A percentile compares a stretch with the other conserved stretches of the same genome.
phyloP scores from a whole-genome alignment of 495 filamentous ascomycete genomes.

The Coniosporium apollinis region DNA sequence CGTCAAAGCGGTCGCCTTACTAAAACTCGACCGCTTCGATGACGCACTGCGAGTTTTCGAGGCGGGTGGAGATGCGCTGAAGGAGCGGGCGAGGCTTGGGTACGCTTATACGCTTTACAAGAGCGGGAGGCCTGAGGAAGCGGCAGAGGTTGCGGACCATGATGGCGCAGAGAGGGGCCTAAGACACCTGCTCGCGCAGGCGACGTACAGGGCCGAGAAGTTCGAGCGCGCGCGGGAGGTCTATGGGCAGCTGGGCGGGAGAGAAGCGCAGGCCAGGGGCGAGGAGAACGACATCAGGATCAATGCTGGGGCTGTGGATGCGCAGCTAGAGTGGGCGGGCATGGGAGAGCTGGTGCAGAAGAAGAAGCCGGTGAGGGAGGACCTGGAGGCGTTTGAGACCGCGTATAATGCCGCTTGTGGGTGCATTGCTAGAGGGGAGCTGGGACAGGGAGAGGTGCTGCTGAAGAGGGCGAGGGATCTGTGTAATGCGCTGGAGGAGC shows the following conservation, averaged over 20 bases:
- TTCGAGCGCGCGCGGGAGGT: slow-evolving; percentile 54
- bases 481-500: slow-evolving; percentile 67
- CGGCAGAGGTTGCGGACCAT: slow-evolving; percentile 38
- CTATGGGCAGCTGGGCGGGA: slow-evolving; percentile 44
- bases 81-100: slow-evolving; percentile 52
- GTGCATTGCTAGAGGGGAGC: slow-evolving; percentile 64
- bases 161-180: slow-evolving; percentile 39
- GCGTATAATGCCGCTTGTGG: slow-evolving; percentile 84
- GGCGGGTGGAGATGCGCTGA: slow-evolving; percentile 49
- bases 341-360: slow-evolving; percentile 32
- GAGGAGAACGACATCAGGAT: slow-evolving; percentile 80
- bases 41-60: slow-evolving; percentile 70
- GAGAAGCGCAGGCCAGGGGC: slow-evolving; percentile 31
- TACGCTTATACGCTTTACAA: slow-evolving; percentile 90
- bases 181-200: slow-evolving; percentile 76
- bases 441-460: slow-evolving; percentile 56
- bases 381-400: slow-evolving; percentile 83
- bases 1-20: slow-evolving; percentile 65
- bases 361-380: slow-evolving; percentile 49
- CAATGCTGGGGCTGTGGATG: slow-evolving; percentile 63
- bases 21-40: slow-evolving; percentile 87
- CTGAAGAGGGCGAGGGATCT: slow-evolving; percentile 73
- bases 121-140: slow-evolving; percentile 53
- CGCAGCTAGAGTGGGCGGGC: slow-evolving; percentile 76
- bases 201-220: slow-evolving; percentile 72